Conservation (phyloP, 2,329 filamentous ascomycete species). For the Diaporthe helianthi region DNA sequence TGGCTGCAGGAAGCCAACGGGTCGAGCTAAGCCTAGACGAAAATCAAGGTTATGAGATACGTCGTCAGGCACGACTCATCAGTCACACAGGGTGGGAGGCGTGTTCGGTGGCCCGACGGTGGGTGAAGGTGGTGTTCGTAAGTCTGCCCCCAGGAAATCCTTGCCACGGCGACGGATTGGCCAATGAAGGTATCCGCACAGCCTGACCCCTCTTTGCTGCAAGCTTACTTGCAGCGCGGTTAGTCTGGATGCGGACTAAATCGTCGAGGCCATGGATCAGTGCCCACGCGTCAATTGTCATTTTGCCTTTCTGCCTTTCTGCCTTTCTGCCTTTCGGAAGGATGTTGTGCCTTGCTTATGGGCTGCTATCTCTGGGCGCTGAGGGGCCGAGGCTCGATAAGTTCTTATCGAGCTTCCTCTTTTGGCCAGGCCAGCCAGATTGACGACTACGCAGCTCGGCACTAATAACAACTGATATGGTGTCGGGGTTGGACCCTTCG, state of each 20-base stretch:
- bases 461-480: too few species aligned
- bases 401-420: slow-evolving; percentile 27
- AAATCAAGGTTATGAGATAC: slow-evolving; percentile 11
- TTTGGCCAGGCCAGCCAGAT: slow-evolving; percentile 3
- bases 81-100: background rate
- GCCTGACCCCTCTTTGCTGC: slow-evolving; percentile 16
- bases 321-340: slow-evolving; percentile 20
- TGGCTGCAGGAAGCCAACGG: background rate
- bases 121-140: slow-evolving; percentile 24
- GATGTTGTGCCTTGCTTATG: slow-evolving; percentile 34
- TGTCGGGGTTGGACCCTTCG: background rate
- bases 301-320: too few species aligned
- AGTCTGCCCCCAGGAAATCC: background rate
- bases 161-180: background rate
- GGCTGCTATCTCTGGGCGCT: background rate
- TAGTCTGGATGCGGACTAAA: slow-evolving; percentile 26
- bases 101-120: too few species aligned
- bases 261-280: background rate
- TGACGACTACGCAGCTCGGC: slow-evolving; percentile 23
- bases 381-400: background rate
- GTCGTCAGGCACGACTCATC: slow-evolving; percentile 26
- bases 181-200: slow-evolving; percentile 6
- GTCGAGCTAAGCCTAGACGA: background rate
- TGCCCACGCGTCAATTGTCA: slow-evolving; percentile 12
- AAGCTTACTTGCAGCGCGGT: slow-evolving; percentile 33